Evolutionary conservation across 441 rosid genomes (phyloP).

Genomic region (Breynia disticha): DNA sequence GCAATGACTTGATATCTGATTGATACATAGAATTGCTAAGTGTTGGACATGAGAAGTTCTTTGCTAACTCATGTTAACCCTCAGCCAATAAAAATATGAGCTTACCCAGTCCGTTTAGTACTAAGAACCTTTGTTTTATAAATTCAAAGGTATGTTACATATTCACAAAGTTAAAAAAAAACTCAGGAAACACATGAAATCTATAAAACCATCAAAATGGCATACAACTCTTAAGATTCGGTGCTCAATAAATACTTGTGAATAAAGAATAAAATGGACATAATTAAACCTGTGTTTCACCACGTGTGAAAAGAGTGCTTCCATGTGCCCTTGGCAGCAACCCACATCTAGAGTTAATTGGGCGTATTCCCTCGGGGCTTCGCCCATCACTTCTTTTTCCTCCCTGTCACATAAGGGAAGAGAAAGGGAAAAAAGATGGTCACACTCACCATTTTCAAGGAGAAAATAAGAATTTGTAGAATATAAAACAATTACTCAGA

Average conservation of each 20-base stretch:
- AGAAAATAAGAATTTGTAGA: too few species aligned
- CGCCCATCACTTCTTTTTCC: conserved; percentile 99
- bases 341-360: conserved; percentile 83
- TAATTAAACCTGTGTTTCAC: conserved; percentile 86
- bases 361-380: conserved; percentile 63
- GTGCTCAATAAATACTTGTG: not conserved
- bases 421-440: not conserved
- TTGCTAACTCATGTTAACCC: conserved; percentile 1
- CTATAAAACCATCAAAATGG: too few species aligned
- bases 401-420: conserved; percentile 42
- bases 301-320: conserved; percentile 97
- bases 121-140: not conserved
- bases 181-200: not conserved
- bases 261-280: conserved; percentile 2
- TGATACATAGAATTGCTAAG: not conserved
- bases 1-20: conserved; percentile 5
- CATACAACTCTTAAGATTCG: too few species aligned
- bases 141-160: not conserved
- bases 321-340: conserved; percentile 98
- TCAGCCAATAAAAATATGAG: not conserved
- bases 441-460: too few species aligned
- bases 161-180: not conserved
- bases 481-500: too few species aligned
- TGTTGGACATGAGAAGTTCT: not conserved
- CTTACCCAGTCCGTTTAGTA: not conserved